These are phyloP conservation scores for Leishmania tarentolae DNA, from an alignment of 208 protist species.

Conservation along the genomic window DNA sequence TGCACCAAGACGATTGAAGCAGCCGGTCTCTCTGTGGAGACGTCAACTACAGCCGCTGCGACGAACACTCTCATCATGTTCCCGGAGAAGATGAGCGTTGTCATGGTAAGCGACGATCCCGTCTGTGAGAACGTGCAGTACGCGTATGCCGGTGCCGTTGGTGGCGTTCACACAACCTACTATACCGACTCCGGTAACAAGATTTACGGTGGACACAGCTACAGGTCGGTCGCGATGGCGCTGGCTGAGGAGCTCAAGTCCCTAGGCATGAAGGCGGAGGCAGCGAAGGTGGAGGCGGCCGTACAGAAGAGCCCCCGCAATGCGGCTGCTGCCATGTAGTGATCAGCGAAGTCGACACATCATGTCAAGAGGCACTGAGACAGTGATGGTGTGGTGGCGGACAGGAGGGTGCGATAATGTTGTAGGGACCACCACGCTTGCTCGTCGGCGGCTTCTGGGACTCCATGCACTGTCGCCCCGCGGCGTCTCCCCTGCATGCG, in stretches of 20 bases:
- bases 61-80: constrained; percentile 76
- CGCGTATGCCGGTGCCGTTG: constrained; percentile 71
- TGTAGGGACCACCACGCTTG: neutral
- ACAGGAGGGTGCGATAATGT: neutral
- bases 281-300: constrained; percentile 62
- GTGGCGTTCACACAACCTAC: constrained; percentile 66
- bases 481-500: neutral
- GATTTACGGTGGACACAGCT: constrained; percentile 76
- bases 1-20: constrained; percentile 53
- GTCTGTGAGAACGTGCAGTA: constrained; percentile 68
- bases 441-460: neutral
- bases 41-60: constrained; percentile 49
- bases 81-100: constrained; percentile 68
- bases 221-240: constrained; percentile 70
- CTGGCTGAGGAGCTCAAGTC: constrained; percentile 65
- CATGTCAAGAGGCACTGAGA: neutral
- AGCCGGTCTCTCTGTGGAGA: constrained; percentile 64
- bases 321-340: constrained; percentile 47
- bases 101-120: constrained; percentile 76
- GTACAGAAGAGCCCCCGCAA: constrained; percentile 63
- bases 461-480: neutral
- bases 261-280: constrained; percentile 71
- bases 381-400: neutral
- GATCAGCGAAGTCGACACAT: too few species aligned
- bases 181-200: constrained; percentile 58